A percentile compares a stretch with the other conserved stretches of the same genome.
Conservation (phyloP, 306 rosid species). For the Crotalaria pallida region DNA sequence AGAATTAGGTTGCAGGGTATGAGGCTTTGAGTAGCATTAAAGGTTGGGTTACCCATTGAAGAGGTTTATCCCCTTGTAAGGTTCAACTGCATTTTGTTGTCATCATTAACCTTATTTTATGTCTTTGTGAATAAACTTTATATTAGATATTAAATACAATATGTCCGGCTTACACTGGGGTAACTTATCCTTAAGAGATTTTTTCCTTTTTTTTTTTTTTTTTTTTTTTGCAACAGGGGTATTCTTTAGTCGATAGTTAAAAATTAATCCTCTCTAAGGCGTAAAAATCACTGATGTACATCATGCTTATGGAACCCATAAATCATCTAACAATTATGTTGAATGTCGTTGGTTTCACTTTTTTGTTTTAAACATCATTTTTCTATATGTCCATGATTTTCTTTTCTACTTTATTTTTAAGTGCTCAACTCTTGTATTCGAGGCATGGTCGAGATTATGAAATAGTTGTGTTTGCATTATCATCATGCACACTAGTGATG, state of each 20-base stretch:
- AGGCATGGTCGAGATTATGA: neutral
- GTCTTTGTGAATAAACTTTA: neutral
- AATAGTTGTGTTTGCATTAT: conserved; percentile 7
- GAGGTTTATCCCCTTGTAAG: conserved; percentile 85
- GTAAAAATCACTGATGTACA: no score
- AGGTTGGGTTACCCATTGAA: conserved; percentile 74
- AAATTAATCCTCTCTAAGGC: conserved; percentile 42
- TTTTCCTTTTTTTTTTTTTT: neutral
- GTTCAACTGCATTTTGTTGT: neutral
- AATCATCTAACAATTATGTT: no score
- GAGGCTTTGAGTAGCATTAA: conserved; percentile 83
- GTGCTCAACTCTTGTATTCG: neutral
- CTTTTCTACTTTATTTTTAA: neutral
- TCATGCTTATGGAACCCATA: no score
- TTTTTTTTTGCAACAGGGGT: no score
- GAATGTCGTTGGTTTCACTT: no score
- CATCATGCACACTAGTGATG: neutral
- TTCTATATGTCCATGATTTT: no score
- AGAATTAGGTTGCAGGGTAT: conserved; percentile 62
- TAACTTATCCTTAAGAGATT: neutral
- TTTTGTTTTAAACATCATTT: neutral
- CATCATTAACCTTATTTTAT: neutral
- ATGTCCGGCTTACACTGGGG: neutral
- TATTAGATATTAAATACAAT: neutral
- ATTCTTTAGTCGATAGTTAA: no score